These are phyloP conservation scores for Zelopaecilomyces penicillatus DNA, from an alignment of 2,329 filamentous ascomycete genomes.

Conservation along the genomic window DNA sequence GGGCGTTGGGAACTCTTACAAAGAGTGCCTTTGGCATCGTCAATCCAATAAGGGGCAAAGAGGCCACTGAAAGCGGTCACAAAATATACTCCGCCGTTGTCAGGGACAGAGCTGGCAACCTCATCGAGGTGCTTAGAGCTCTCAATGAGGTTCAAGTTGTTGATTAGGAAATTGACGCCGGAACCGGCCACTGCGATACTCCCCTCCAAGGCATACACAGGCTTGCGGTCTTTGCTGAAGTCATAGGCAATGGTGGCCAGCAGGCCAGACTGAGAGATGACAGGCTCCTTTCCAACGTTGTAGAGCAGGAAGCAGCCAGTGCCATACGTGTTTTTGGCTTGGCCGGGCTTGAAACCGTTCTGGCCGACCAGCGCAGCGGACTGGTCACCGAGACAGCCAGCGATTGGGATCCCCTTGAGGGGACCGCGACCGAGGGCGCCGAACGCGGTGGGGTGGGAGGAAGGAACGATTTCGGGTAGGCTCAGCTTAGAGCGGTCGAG, in stretches of 20 bases:
- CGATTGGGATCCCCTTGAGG: conserved; percentile 63
- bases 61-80: conserved; percentile 88
- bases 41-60: conserved; percentile 92
- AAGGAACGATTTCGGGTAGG: conserved; percentile 77
- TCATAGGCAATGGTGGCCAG: conserved; percentile 84
- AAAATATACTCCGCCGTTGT: conserved; percentile 78
- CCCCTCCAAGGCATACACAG: conserved; percentile 75
- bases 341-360: conserved; percentile 71
- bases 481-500: conserved; percentile 60
- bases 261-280: conserved; percentile 75
- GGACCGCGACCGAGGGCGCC: conserved; percentile 57
- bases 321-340: conserved; percentile 86
- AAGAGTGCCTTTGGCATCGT: conserved; percentile 81
- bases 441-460: conserved; percentile 65
- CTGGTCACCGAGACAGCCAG: conserved; percentile 82
- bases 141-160: conserved; percentile 54
- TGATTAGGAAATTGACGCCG: conserved; percentile 65
- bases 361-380: conserved; percentile 80
- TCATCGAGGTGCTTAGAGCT: conserved; percentile 41
- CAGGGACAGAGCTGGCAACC: conserved; percentile 45
- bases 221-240: conserved; percentile 51
- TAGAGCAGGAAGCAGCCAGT: conserved; percentile 86
- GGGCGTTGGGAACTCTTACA: conserved; percentile 38
- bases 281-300: conserved; percentile 77
- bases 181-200: conserved; percentile 77